Evolutionary conservation across 371 early-diverging fungal genomes (phyloP).

Genomic region (Apophysomyces ossiformis): DNA sequence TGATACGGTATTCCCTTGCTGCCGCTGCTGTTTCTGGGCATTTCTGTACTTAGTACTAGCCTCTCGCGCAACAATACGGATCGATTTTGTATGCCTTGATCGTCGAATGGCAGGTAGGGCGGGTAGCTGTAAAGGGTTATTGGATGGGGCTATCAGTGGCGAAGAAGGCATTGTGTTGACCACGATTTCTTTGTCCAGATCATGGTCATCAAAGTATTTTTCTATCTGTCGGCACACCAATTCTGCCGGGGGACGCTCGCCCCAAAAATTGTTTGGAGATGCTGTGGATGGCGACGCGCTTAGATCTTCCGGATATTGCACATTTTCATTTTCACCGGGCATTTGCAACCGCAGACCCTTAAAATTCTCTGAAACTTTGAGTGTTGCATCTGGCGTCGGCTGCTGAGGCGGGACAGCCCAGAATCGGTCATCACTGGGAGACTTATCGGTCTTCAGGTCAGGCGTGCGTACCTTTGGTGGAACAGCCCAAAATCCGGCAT

Average conservation of each 20-base stretch:
- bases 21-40: slow-evolving; percentile 20
- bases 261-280: slow-evolving; percentile 51
- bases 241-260: slow-evolving; percentile 78
- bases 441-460: neutral
- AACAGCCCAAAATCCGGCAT: slow-evolving; percentile 33
- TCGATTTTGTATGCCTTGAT: slow-evolving; percentile 40
- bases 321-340: slow-evolving; percentile 1
- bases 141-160: slow-evolving; percentile 1
- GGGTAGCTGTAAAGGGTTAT: neutral
- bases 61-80: slow-evolving; percentile 62
- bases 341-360: neutral
- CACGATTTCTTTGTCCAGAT: slow-evolving; percentile 73
- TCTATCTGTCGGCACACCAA: slow-evolving; percentile 74
- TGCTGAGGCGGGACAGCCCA: slow-evolving; percentile 29
- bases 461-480: slow-evolving; percentile 26
- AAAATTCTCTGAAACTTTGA: neutral
- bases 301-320: slow-evolving; percentile 1
- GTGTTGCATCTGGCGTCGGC: neutral
- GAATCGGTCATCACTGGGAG: slow-evolving; percentile 19
- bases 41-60: slow-evolving; percentile 44
- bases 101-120: slow-evolving; percentile 12
- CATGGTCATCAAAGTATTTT: slow-evolving; percentile 74
- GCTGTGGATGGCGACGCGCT: neutral
- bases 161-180: slow-evolving; percentile 33
- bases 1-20: slow-evolving; percentile 25